Base-by-base conservation (phyloP, 2,329 filamentous ascomycete genomes). In the Pezicula rhizophila region DNA sequence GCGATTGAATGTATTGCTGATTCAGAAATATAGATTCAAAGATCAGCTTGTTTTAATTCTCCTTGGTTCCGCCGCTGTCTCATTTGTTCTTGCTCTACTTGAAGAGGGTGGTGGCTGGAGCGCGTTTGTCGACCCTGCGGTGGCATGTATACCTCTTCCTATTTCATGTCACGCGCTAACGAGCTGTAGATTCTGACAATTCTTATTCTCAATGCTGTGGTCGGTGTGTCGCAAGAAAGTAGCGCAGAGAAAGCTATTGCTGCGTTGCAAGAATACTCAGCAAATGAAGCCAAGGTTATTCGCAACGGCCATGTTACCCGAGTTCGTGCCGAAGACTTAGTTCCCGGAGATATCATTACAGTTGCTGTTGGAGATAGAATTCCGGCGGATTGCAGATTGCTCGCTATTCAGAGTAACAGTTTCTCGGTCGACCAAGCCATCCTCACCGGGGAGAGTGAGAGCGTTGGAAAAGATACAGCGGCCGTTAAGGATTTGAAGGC, bases 191-290 rank as follows among this genome's bases (percentile, higher is more conserved):
- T 99, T 60, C 79, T 99, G 56, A 97, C 92, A 23, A 99, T 99
- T 64, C 78, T 99, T 41, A 86, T 99, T 55, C 83, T 99, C 61
- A 99, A 99, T 71, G 88, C 93, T 53, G 85, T 99, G 58, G 93
- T 99, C 56, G 93, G 93, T 66, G 93, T 99, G 25, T 96, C 92
- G 49, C 93, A 99, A 76, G 93, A 99, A 76, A 96, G 89, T 71
- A 96, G 91, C 65, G 93, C 93, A 57, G 93, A 99, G 70, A 96
- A 97, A 74, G 93, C 93, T 45, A 99, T 99, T 66, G 91, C 93
- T 23, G 93, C 93, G 40, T 80, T 99, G 49, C 93, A 99, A 71
- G 92, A 99, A 79, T 99, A 99, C 73, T 97, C 92, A 26, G 93
- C 93, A 64, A 99, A 97, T 70, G 89, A 96, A 70, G 92, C 93